Conservation (phyloP, 768 basidiomycete species). For the Coprinellus aureogranulatus region DNA sequence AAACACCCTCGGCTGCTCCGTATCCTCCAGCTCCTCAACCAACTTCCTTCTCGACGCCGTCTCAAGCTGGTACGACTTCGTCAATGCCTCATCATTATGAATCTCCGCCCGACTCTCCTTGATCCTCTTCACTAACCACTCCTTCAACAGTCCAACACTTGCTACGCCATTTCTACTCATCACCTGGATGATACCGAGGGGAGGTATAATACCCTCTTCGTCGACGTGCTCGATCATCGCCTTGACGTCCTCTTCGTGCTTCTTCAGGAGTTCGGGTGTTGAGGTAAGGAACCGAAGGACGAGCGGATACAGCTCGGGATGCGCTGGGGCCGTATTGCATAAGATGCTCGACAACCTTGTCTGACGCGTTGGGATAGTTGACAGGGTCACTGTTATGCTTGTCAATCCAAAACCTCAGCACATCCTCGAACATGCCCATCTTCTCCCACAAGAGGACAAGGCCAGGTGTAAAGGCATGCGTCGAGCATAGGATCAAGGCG, state of each 20-base stretch:
- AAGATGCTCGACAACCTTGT: constrained; percentile 70
- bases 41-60: constrained; percentile 77
- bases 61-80: constrained; percentile 85
- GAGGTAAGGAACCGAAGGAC: constrained; percentile 89
- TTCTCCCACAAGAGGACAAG: constrained; percentile 90
- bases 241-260: constrained; percentile 70
- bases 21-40: constrained; percentile 76
- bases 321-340: constrained; percentile 66
- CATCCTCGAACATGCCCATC: constrained; percentile 94
- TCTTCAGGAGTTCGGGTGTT: constrained; percentile 64
- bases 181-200: constrained; percentile 86
- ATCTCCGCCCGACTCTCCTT: constrained; percentile 72
- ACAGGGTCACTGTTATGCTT: constrained; percentile 43
- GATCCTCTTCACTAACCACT: constrained; percentile 84
- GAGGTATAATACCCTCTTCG: constrained; percentile 78
- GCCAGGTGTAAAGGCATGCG: constrained; percentile 75
- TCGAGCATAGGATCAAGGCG: constrained; percentile 93
- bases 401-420: constrained; percentile 91
- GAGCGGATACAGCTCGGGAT: constrained; percentile 79
- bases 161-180: constrained; percentile 86
- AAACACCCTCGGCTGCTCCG: constrained; percentile 80
- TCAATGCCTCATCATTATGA: constrained; percentile 79
- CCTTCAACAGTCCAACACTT: constrained; percentile 87
- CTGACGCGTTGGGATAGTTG: constrained; percentile 33
- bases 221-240: constrained; percentile 77